Evolutionary conservation across 192 early-diverging fungal species (phyloP), one percentile per base, ranked within the genome.

Genomic region (Linnemannia schmuckeri): DNA sequence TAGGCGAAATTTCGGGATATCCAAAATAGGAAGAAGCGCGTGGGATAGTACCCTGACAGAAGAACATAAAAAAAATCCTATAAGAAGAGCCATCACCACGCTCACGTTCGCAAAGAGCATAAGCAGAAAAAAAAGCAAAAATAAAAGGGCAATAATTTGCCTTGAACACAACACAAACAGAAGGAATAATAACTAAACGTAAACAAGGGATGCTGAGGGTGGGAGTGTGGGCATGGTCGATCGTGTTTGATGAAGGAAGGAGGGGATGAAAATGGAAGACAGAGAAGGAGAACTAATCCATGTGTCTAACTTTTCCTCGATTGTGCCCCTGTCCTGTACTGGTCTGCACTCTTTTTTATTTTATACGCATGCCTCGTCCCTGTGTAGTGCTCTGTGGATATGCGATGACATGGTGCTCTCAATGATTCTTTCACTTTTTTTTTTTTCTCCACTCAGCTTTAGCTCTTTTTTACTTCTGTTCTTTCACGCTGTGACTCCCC

Each of bases 1-100:
- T 92, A 89, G 68, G 63, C 42, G 71, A 92, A 91, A n/a, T n/a
- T 90, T 90, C 38, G 90, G 88, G 91, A 90, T 92, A 70, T 76
- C 80, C 44, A 52, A 69, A 70, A 70, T 68, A 68, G 76, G 76
- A 61, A 77, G 27, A 61, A 49, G 76, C 76, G 38, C 76, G 70
- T 47, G 52, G 86, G 84, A 85, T 41, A 77, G 81, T 72, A 30
- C 61, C 61, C 61, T 66, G 7, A 66, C 61, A 33, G 30, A 66
- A 33, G 61, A 33, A 24, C 42, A 44, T 44, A 44, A 44, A 44
- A 44, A 52, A 4, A 17, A 52, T 0, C 49, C 20, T 20, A 52
- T 18, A 52, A 18, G 5, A 52, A 52, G 18, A 52, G 47, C 18
- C 47, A 49, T 1, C 69, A 77, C 86, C 49, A 70, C 47, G 37